phyloP scores from a whole-genome alignment of 495 filamentous ascomycete species.

The Penicillium alfredii region DNA sequence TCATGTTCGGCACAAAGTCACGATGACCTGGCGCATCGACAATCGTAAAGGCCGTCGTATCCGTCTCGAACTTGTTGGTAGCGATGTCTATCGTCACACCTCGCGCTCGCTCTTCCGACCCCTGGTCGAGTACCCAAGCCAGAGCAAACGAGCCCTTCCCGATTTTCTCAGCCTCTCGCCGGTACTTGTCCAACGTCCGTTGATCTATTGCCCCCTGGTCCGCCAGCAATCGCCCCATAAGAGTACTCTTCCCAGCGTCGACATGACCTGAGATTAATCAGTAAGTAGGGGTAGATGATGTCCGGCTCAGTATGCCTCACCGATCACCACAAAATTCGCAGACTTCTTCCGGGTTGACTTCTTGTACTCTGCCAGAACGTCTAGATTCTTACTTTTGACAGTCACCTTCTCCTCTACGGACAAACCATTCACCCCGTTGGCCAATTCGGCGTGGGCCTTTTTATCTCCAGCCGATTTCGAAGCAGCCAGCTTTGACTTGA shows the following conservation, averaged over 20 bases:
- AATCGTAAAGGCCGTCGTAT: conserved; percentile 81
- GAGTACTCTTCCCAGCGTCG: conserved; percentile 93
- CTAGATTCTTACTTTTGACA: conserved; percentile 77
- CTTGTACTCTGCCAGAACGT: conserved; percentile 77
- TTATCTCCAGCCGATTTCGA: conserved; percentile 37
- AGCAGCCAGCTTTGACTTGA: conserved; percentile 43
- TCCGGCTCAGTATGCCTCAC: conserved; percentile 38
- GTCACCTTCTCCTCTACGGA: conserved; percentile 64
- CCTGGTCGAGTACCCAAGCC: conserved; percentile 93
- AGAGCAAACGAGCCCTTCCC: conserved; percentile 94
- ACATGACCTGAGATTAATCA: conserved; percentile 66
- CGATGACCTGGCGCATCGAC: conserved; percentile 90
- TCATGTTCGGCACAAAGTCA: conserved; percentile 99
- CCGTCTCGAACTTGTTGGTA: conserved; percentile 86
- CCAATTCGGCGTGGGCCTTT: conserved; percentile 34
- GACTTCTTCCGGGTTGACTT: conserved; percentile 69
- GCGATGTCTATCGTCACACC: conserved; percentile 99
- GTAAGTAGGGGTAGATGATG: not conserved
- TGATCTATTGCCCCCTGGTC: conserved; percentile 85
- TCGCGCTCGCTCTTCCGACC: conserved; percentile 74
- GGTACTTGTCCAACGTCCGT: conserved; percentile 79
- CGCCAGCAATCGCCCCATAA: conserved; percentile 91
- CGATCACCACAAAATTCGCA: conserved; percentile 94
- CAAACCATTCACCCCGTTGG: conserved; percentile 50
- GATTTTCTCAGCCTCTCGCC: conserved; percentile 80